Base-by-base conservation (phyloP, 306 rosid genomes). In the Sechiopsis laciniata region DNA sequence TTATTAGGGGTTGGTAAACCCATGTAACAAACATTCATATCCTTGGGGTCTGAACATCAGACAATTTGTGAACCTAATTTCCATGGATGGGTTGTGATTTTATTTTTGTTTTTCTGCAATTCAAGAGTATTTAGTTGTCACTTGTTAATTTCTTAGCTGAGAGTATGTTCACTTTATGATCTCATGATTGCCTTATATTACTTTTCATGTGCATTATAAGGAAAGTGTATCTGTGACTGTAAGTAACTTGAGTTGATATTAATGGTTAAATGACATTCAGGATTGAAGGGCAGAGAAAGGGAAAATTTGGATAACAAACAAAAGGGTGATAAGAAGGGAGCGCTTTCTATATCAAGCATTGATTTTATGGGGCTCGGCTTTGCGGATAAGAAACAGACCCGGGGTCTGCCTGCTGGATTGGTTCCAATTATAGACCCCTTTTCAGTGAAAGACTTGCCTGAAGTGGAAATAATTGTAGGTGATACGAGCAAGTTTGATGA, bases 331-430 rank as follows among this genome's bases (percentile, higher is more conserved):
- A 85, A 73, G 84, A 92, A 82, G 82, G 87, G 80, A 12, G 79
- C 71, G 69, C 22, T 92, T 20, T 85, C 96, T 10, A 71, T 92
- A 82, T 93, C 98, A 7, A 87, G 65, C 80, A 82, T 90, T 45
- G 96, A 93, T 84, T 93, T 90, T 78, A 78, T 87, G 76, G 96
- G 96, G 60, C 98, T 90, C 74, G 86, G 60, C 51, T 90, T 93
- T 84, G 88, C 86, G 14, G 98, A 90, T 84, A 88, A 92, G 87
- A 88, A 87, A 82, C 66, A 59, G 12, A 80, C 85, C 26, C 83
- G 91, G 72, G 84, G 87, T 60, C 75, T 90, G 73, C 96, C 96
- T 65, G 85, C 96, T 52, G 96, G 98, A 21, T 78, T 90, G 80
- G 88, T 86, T 83, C 98, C 96, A 26, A 24, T 87, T 55, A 21